phyloP scores from a whole-genome alignment of 495 filamentous ascomycete genomes.

The Xylona heveae region DNA sequence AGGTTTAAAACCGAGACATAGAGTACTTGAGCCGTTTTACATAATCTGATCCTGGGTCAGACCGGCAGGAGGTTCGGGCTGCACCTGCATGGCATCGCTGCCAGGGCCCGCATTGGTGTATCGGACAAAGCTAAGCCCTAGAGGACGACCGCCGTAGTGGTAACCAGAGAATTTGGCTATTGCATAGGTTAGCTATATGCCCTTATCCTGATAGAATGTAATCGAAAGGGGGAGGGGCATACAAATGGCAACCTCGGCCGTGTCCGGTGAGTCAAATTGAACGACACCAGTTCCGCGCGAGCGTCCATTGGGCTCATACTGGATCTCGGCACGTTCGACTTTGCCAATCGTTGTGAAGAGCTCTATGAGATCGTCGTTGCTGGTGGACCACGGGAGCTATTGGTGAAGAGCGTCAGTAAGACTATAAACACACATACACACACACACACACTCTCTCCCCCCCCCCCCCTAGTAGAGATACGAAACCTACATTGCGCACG shows the following conservation, averaged over 20 bases:
- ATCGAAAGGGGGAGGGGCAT: slow-evolving; percentile 11
- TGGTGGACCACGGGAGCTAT: slow-evolving; percentile 95
- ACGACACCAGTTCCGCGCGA: slow-evolving; percentile 92
- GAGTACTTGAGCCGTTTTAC: too few relatives aligned
- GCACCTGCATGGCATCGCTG: slow-evolving; percentile 60
- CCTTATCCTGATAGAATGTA: slow-evolving; percentile 3
- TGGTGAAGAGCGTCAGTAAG: slow-evolving; percentile 3
- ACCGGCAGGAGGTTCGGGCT: slow-evolving; percentile 37
- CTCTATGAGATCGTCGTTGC: slow-evolving; percentile 90
- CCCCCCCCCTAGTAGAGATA: background rate
- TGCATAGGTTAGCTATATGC: slow-evolving; percentile 2
- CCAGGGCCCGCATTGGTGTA: slow-evolving; percentile 45
- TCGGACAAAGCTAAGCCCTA: slow-evolving; percentile 80
- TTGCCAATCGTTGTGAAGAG: slow-evolving; percentile 96
- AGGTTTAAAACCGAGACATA: too few relatives aligned
- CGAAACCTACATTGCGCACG: slow-evolving; percentile 75
- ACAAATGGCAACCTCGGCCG: slow-evolving; percentile 80
- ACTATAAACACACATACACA: background rate
- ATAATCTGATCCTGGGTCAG: slow-evolving; percentile 96
- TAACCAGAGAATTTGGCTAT: slow-evolving; percentile 89
- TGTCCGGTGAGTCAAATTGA: slow-evolving; percentile 63
- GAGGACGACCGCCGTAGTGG: slow-evolving; percentile 86
- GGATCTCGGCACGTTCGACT: slow-evolving; percentile 93
- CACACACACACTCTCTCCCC: too few relatives aligned
- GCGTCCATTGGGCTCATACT: slow-evolving; percentile 91